phyloP scores from a whole-genome alignment of 345 rosid species.

The Citrus mangshanensis region DNA sequence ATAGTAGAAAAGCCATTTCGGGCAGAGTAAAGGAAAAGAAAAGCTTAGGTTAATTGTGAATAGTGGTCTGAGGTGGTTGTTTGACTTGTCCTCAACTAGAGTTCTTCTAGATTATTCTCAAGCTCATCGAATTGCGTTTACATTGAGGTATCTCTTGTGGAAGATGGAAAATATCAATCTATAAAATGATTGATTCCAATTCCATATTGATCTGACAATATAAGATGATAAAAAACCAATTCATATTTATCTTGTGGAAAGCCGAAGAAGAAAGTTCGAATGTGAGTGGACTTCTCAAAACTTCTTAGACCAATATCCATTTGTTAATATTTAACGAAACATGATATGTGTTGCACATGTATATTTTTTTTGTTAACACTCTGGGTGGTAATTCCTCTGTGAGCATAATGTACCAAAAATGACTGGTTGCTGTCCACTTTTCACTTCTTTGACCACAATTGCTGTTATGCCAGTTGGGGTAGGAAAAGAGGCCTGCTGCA shows the following conservation, averaged over 20 bases:
- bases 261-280: neutral
- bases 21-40: neutral
- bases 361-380: neutral
- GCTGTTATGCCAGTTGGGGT: neutral
- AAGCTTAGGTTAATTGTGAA: neutral
- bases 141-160: neutral
- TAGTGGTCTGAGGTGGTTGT: neutral
- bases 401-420: neutral
- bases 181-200: neutral
- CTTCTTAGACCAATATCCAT: neutral
- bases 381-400: neutral
- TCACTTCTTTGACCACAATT: neutral
- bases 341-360: neutral
- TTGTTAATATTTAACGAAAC: neutral
- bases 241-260: neutral
- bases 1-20: neutral
- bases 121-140: neutral
- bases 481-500: neutral
- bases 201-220: no score
- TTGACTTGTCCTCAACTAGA: neutral
- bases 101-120: neutral
- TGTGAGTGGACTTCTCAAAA: neutral
- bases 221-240: neutral
- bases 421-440: neutral
- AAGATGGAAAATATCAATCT: neutral